Conservation (phyloP, 176 grass and related monocot species). For the Leersia perrieri region DNA sequence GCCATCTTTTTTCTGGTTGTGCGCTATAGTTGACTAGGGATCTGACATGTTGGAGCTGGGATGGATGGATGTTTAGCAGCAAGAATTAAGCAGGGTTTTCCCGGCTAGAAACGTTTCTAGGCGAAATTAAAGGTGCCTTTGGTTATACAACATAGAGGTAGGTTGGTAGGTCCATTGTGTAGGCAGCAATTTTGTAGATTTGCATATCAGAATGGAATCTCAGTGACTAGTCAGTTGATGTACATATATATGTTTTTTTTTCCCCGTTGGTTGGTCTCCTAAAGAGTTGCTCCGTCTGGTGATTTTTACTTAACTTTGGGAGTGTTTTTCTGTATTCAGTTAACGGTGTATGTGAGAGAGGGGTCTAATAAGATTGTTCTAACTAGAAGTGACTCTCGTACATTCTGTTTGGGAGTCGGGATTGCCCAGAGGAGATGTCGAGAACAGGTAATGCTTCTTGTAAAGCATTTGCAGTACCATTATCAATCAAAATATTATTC, state of each 20-base stretch:
- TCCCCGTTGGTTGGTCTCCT: too few species aligned
- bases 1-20: too few species aligned
- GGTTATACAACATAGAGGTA: neutral
- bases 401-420: constrained; percentile 85
- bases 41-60: neutral
- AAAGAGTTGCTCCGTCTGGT: too few species aligned
- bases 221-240: neutral
- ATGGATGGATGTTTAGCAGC: neutral
- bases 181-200: neutral
- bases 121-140: neutral
- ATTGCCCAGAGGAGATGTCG: constrained; percentile 63
- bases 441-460: constrained; percentile 50
- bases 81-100: neutral
- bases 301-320: too few species aligned
- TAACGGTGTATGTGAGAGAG: constrained; percentile 57
- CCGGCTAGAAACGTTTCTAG: neutral
- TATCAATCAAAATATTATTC: constrained; percentile 23
- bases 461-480: constrained; percentile 11
- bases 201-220: neutral
- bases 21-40: neutral
- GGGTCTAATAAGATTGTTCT: constrained; percentile 69
- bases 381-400: constrained; percentile 60
- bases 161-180: neutral
- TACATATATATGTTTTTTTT: too few species aligned
- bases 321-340: constrained; percentile 39